Conservation (phyloP, 129 eudicot species). For the Smallanthus sonchifolius region DNA sequence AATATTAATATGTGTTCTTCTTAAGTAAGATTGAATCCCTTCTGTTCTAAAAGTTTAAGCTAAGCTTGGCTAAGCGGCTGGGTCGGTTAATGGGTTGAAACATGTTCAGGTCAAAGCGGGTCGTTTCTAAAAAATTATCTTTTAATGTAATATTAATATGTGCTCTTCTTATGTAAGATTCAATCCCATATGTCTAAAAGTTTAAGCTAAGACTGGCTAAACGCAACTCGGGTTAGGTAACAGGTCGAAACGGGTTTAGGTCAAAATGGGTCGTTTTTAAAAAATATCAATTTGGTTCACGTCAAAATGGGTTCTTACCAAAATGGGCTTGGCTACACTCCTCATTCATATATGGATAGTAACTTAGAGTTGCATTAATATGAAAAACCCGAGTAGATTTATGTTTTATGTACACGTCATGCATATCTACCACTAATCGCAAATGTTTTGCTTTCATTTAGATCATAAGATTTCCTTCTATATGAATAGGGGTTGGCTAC, state of each 20-base stretch:
- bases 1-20: background rate
- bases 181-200: background rate
- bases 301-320: background rate
- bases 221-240: background rate
- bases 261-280: background rate
- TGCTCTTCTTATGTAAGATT: background rate
- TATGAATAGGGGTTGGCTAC: background rate
- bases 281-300: background rate
- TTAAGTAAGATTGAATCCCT: background rate
- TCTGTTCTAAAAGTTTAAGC: background rate
- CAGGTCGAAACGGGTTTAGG: background rate
- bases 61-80: background rate
- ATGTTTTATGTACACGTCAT: background rate
- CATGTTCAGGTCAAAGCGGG: background rate
- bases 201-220: background rate
- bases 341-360: background rate
- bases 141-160: background rate
- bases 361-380: too few species aligned
- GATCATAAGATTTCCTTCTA: background rate
- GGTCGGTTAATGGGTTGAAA: background rate
- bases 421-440: background rate
- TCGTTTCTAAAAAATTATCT: background rate
- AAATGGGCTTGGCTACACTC: background rate
- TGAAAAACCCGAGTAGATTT: too few species aligned
- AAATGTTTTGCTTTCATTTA: too few species aligned